Conservation (phyloP, 352 stramenopile genomes). For the Phytophthora hybrid region DNA sequence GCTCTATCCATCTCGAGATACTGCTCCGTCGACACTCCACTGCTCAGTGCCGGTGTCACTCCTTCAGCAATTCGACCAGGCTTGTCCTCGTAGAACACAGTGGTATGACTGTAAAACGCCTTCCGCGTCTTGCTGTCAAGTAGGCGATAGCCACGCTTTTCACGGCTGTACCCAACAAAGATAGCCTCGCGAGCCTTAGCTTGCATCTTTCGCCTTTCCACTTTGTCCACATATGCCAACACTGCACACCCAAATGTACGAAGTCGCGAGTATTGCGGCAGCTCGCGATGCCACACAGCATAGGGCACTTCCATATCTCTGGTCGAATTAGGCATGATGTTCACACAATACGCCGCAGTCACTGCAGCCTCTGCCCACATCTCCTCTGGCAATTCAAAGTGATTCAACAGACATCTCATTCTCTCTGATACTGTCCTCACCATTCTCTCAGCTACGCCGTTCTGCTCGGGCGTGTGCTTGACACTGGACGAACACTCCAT, state of each 20-base stretch:
- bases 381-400: constrained; percentile 26
- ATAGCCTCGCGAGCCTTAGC: constrained; percentile 11
- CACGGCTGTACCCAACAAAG: constrained; percentile 9
- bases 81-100: constrained; percentile 17
- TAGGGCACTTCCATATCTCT: constrained; percentile 25
- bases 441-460: constrained; percentile 27
- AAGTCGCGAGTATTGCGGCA: constrained; percentile 2
- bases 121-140: constrained; percentile 5
- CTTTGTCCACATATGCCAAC: constrained; percentile 16
- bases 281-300: constrained; percentile 11
- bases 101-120: constrained; percentile 12
- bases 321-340: constrained; percentile 16
- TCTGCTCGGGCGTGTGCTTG: constrained; percentile 36
- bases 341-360: constrained; percentile 27
- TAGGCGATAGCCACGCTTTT: constrained; percentile 7
- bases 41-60: neutral
- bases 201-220: constrained; percentile 22
- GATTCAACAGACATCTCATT: constrained; percentile 25
- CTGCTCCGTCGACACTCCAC: neutral
- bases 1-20: no score
- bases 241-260: constrained; percentile 18
- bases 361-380: constrained; percentile 29
- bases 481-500: constrained; percentile 27
- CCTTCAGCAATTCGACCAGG: constrained; percentile 2
- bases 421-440: constrained; percentile 29